phyloP scores from a whole-genome alignment of 2,329 filamentous ascomycete species.

The Cladobotryum protrusum region DNA sequence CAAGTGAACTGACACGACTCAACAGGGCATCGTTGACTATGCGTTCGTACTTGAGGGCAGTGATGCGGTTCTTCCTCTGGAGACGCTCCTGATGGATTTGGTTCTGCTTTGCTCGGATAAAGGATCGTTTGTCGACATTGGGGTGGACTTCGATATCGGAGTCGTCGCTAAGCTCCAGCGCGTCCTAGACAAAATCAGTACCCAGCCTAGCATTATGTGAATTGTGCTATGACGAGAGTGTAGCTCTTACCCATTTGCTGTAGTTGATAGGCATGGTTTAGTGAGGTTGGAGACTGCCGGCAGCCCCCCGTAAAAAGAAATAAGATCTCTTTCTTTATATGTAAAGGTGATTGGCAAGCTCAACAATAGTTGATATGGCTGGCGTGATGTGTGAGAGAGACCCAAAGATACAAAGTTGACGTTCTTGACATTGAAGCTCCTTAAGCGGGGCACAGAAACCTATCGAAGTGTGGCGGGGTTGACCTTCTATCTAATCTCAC shows the following conservation, averaged over 20 bases:
- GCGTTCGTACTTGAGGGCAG: slow-evolving; percentile 85
- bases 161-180: slow-evolving; percentile 94
- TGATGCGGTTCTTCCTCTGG: slow-evolving; percentile 81
- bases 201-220: not conserved
- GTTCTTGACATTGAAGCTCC: not conserved
- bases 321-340: not conserved
- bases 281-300: slow-evolving; percentile 5
- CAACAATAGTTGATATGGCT: not conserved
- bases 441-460: slow-evolving; percentile 10
- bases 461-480: slow-evolving; percentile 9
- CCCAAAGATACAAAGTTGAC: not conserved
- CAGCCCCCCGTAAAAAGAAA: not conserved
- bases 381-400: not conserved
- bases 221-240: not conserved
- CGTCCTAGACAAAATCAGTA: slow-evolving; percentile 49
- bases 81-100: slow-evolving; percentile 91
- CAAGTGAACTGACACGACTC: slow-evolving; percentile 71
- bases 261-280: slow-evolving; percentile 48
- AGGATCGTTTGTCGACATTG: slow-evolving; percentile 96
- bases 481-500: not conserved
- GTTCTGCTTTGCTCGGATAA: slow-evolving; percentile 95
- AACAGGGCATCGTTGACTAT: slow-evolving; percentile 89
- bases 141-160: slow-evolving; percentile 97
- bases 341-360: not conserved
- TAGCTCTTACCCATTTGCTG: slow-evolving; percentile 58